Evolutionary conservation across 345 rosid species (phyloP).

Genomic region (Eucalyptus lansdowneana): DNA sequence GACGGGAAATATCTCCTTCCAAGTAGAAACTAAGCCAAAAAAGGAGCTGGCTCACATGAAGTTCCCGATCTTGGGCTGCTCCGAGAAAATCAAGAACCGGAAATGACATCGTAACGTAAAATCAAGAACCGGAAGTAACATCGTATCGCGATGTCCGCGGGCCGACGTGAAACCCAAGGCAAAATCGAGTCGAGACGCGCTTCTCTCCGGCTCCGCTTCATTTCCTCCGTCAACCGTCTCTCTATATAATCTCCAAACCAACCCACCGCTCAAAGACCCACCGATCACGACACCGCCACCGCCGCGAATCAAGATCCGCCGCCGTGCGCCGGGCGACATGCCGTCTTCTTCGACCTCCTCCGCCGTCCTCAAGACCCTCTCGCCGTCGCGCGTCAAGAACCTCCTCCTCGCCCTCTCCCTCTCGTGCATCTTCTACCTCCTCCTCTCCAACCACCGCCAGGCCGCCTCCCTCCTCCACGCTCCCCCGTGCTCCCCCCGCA

Average conservation of each 20-base stretch:
- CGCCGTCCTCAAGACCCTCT: slow-evolving; percentile 13
- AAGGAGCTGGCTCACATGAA: not conserved
- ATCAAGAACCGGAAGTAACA: not conserved
- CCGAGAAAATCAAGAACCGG: not conserved
- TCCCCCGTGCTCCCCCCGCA: not conserved
- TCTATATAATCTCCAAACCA: no score
- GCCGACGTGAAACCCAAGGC: not conserved
- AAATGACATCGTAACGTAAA: not conserved
- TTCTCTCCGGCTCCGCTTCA: not conserved
- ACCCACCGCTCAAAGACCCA: not conserved
- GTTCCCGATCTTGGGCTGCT: not conserved
- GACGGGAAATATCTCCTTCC: not conserved
- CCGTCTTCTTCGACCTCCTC: not conserved
- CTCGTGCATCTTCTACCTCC: slow-evolving; percentile 28
- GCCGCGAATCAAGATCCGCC: no score
- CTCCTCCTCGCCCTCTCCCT: slow-evolving; percentile 31
- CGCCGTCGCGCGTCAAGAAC: slow-evolving; percentile 36
- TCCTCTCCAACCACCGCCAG: slow-evolving; percentile 5
- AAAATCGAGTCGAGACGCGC: not conserved
- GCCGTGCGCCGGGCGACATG: not conserved
- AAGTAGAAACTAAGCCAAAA: not conserved
- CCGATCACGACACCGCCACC: not conserved
- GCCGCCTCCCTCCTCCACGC: not conserved
- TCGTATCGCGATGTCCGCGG: not conserved
- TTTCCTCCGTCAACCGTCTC: not conserved